Evolutionary conservation across 345 rosid species (phyloP), one percentile per base, ranked within the genome.

Genomic region (Brassica nigra): DNA sequence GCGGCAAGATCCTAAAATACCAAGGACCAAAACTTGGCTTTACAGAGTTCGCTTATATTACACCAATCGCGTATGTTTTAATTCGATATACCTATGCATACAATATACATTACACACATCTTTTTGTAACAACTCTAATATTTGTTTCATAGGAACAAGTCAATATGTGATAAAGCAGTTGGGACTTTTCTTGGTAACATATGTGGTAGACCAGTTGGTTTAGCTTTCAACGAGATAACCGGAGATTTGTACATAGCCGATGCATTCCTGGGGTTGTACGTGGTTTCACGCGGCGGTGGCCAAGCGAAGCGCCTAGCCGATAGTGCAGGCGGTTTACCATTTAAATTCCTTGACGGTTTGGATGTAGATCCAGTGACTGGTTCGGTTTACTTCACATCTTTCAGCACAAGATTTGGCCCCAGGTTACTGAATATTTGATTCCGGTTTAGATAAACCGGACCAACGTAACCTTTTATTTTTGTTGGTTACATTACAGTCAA

Each of bases 151-250:
- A 77, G 79, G 76, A 69, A 67, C 36, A 74, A 39, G 68, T 37
- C 77, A 61, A 28, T 74, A 5, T 84, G 86, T 63, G 81, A 76
- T 9, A 64, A 71, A 76, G 85, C 74, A 5, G 6, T 30, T 73
- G 76, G 76, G 37, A 18, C 34, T 4, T 55, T 37, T 84, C 80
- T 80, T 78, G 70, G 81, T 55, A 55, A 27, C 31, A 49, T 75
- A 8, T 87, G 85, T 49, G 90, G 86, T 10, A 75, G 87, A 66
- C 87, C 90, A 6, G 73, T 85, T 29, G 90, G 90, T 33, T 55
- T 85, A 64, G 62, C 74, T 15, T 82, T 87, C 65, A 28, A 76
- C 37, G 42, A 33, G 63, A 27, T 10, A 9, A 82, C 73, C 44
- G 85, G 83, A 27, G 69, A 84, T 76, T 52, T 87, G 6, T 85